A percentile compares a stretch with the other conserved stretches of the same genome.
phyloP scores from a whole-genome alignment of 1,139 yeast genomes.

The Suhomyces bolitotheri region DNA sequence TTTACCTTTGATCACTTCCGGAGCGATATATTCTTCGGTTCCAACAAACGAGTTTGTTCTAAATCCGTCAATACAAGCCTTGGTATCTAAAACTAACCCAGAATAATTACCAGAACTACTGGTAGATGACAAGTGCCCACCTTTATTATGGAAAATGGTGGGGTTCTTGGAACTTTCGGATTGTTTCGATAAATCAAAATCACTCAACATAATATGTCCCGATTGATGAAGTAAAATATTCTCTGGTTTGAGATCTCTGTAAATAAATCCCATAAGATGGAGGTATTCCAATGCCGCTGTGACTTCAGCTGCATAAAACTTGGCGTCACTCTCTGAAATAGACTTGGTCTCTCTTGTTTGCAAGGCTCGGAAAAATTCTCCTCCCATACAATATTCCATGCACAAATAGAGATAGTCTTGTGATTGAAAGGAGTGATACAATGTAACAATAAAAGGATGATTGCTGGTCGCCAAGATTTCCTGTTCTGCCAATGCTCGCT shows the following conservation, averaged over 20 bases:
- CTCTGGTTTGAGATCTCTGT: conserved; percentile 94
- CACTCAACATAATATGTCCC: conserved; percentile 97
- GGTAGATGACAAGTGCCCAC: conserved; percentile 24
- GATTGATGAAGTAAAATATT: conserved; percentile 90
- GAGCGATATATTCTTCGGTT: conserved; percentile 97
- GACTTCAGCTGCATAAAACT: conserved; percentile 95
- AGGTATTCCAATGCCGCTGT: conserved; percentile 95
- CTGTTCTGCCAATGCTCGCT: conserved; percentile 93
- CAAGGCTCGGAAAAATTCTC: conserved; percentile 94
- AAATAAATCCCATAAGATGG: conserved; percentile 94
- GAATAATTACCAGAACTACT: conserved; percentile 17
- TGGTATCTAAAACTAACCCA: conserved; percentile 69
- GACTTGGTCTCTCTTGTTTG: conserved; percentile 90
- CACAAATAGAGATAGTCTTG: conserved; percentile 91
- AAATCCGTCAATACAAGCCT: conserved; percentile 92
- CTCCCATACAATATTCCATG: conserved; percentile 99
- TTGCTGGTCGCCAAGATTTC: conserved; percentile 93
- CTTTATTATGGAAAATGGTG: conserved; percentile 36
- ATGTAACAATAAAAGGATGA: conserved; percentile 95
- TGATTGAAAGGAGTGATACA: conserved; percentile 95
- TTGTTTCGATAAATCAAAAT: conserved; percentile 92
- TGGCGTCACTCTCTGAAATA: conserved; percentile 83
- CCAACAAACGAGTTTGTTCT: conserved; percentile 97
- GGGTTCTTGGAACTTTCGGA: conserved; percentile 69
- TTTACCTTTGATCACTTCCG: conserved; percentile 94